phyloP scores from a whole-genome alignment of 2,329 filamentous ascomycete species.

The Metarhizium brunneum region DNA sequence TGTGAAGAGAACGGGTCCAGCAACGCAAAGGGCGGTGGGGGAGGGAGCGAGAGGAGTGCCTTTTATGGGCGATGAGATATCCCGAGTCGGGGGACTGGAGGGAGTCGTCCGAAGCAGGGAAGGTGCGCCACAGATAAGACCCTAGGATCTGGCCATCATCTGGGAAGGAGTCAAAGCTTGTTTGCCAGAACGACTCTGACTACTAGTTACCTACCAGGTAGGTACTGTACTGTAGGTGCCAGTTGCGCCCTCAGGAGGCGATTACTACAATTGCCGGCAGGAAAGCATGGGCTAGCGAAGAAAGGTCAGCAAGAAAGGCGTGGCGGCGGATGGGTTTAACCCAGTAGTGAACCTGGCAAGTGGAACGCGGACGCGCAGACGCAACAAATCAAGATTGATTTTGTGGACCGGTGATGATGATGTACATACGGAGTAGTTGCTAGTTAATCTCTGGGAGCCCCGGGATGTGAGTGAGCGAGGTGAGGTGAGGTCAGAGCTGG shows the following conservation, averaged over 20 bases:
- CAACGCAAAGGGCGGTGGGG: not conserved
- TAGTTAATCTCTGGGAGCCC: not conserved
- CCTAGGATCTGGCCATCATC: not conserved
- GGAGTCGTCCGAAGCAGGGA: not conserved
- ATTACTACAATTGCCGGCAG: too few species aligned
- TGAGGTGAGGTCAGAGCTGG: too few species aligned
- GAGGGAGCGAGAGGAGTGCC: not conserved
- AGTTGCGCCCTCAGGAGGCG: too few species aligned
- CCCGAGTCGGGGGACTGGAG: not conserved
- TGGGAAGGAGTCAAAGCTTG: not conserved
- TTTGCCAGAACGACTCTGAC: too few species aligned
- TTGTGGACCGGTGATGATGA: not conserved
- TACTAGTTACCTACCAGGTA: too few species aligned
- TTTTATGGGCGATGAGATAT: conserved; percentile 3
- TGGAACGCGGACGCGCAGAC: not conserved
- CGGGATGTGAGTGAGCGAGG: not conserved
- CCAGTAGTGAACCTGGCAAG: not conserved
- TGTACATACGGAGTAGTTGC: too few species aligned
- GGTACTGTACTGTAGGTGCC: too few species aligned
- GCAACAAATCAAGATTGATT: not conserved
- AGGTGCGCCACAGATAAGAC: not conserved
- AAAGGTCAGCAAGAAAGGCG: not conserved
- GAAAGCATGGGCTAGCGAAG: too few species aligned
- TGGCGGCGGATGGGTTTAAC: too few species aligned
- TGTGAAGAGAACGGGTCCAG: not conserved